Evolutionary conservation across 108 stramenopile species (phyloP).

Genomic region (Pseudonitzschia pungens): DNA sequence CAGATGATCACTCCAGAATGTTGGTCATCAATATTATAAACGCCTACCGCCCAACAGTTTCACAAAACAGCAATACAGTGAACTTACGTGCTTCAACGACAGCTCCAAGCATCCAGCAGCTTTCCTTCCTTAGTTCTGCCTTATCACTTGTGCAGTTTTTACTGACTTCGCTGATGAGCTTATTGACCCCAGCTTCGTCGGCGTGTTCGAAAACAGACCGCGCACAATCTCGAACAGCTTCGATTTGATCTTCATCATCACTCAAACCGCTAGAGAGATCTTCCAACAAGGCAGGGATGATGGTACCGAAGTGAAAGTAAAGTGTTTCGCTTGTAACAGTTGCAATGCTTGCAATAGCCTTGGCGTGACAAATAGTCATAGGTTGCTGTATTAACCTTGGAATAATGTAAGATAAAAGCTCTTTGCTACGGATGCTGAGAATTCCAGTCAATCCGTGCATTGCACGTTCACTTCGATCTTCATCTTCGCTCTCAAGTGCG

Average conservation of each 20-base stretch:
- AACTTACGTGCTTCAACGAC: slow-evolving; percentile 82
- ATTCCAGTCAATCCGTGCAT: slow-evolving; percentile 93
- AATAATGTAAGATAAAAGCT: slow-evolving; percentile 92
- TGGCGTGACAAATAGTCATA: slow-evolving; percentile 80
- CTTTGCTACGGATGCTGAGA: slow-evolving; percentile 85
- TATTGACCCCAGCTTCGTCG: slow-evolving; percentile 78
- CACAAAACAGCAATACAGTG: too few relatives aligned
- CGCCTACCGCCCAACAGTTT: too few relatives aligned
- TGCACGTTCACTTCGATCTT: slow-evolving; percentile 66
- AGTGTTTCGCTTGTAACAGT: slow-evolving; percentile 83
- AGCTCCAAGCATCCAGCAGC: slow-evolving; percentile 76
- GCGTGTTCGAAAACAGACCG: slow-evolving; percentile 64
- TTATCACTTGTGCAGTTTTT: slow-evolving; percentile 78
- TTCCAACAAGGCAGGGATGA: slow-evolving; percentile 70
- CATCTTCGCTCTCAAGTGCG: slow-evolving; percentile 71
- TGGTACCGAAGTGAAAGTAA: slow-evolving; percentile 76
- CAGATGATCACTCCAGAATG: too few relatives aligned
- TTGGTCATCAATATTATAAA: too few relatives aligned
- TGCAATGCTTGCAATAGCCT: slow-evolving; percentile 88
- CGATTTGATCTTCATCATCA: slow-evolving; percentile 62
- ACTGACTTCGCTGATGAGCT: slow-evolving; percentile 76
- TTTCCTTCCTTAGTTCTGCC: slow-evolving; percentile 63
- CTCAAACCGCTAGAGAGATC: slow-evolving; percentile 63
- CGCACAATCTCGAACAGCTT: slow-evolving; percentile 57
- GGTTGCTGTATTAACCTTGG: slow-evolving; percentile 86